Percentiles rank a stretch among this genome's conserved stretches.
Conservation (phyloP, 176 grass and related monocot species). For the Alopecurus myosuroides region DNA sequence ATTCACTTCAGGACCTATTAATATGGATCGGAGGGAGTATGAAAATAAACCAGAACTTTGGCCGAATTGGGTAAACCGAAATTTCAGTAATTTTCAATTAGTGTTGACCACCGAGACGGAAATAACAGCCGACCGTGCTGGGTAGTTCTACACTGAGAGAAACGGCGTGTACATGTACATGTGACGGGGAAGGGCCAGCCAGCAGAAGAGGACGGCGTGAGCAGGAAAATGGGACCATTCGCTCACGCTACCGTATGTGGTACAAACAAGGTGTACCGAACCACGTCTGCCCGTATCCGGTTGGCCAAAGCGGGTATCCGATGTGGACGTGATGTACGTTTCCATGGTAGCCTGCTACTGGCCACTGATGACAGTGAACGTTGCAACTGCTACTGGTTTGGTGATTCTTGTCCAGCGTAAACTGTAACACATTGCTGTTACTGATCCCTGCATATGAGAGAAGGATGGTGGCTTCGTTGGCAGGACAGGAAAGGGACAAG, state of each 20-base stretch:
- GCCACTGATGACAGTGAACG: not conserved
- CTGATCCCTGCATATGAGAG: too few relatives aligned
- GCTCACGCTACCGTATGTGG: not conserved
- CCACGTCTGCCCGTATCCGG: not conserved
- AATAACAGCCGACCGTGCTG: too few relatives aligned
- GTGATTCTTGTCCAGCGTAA: not conserved
- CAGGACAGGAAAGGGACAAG: too few relatives aligned
- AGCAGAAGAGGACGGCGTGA: constrained; percentile 3
- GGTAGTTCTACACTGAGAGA: too few relatives aligned
- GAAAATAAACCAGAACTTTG: too few relatives aligned
- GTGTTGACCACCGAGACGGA: too few relatives aligned
- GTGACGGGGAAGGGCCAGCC: not conserved
- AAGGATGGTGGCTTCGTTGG: too few relatives aligned
- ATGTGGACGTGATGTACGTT: not conserved
- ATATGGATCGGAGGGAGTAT: too few relatives aligned
- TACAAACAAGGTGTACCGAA: not conserved
- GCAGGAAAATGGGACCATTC: constrained; percentile 21
- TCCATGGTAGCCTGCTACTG: not conserved
- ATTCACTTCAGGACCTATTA: too few relatives aligned
- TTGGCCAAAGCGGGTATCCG: not conserved
- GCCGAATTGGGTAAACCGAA: too few relatives aligned
- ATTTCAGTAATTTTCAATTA: too few relatives aligned
- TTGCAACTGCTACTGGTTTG: not conserved
- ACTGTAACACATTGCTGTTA: not conserved
- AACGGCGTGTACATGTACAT: not conserved